Evolutionary conservation across 2,329 filamentous ascomycete species (phyloP).

Genomic region (Stemphylium lycopersici): DNA sequence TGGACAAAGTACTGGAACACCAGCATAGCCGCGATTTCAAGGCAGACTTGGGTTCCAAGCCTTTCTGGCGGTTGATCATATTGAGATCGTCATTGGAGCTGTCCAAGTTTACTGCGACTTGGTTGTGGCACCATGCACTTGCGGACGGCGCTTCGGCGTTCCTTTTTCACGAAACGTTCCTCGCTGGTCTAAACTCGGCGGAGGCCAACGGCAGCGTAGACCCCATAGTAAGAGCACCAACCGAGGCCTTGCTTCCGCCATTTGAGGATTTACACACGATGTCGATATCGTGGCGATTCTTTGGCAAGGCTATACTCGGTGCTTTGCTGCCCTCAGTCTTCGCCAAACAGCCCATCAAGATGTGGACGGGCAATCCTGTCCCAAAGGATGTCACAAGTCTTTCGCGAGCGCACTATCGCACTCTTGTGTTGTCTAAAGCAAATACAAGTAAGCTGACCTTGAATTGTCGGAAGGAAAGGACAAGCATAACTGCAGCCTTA

Average conservation of each 20-base stretch:
- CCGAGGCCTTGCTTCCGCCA: slow-evolving; percentile 45
- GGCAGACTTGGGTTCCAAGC: slow-evolving; percentile 30
- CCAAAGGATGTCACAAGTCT: slow-evolving; percentile 14
- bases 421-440: slow-evolving; percentile 40
- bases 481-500: slow-evolving; percentile 52
- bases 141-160: slow-evolving; percentile 55
- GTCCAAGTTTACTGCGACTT: slow-evolving; percentile 51
- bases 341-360: slow-evolving; percentile 19
- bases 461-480: slow-evolving; percentile 45
- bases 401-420: slow-evolving; percentile 34
- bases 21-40: slow-evolving; percentile 53
- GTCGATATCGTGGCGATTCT: slow-evolving; percentile 45
- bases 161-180: slow-evolving; percentile 54
- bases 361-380: slow-evolving; percentile 33
- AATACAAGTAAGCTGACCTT: slow-evolving; percentile 39
- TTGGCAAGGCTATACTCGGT: slow-evolving; percentile 44
- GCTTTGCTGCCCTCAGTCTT: slow-evolving; percentile 40
- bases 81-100: slow-evolving; percentile 2
- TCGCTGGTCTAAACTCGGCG: slow-evolving; percentile 39
- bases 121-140: slow-evolving; percentile 57
- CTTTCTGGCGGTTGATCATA: slow-evolving; percentile 55
- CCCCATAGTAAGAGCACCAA: slow-evolving; percentile 19
- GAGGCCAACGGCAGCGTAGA: neutral
- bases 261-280: slow-evolving; percentile 52
- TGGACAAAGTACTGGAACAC: slow-evolving; percentile 49